A percentile compares a stretch with the other conserved stretches of the same genome.
Evolutionary conservation across 129 eudicot genomes (phyloP).

Genomic region (Flaveria linearis): DNA sequence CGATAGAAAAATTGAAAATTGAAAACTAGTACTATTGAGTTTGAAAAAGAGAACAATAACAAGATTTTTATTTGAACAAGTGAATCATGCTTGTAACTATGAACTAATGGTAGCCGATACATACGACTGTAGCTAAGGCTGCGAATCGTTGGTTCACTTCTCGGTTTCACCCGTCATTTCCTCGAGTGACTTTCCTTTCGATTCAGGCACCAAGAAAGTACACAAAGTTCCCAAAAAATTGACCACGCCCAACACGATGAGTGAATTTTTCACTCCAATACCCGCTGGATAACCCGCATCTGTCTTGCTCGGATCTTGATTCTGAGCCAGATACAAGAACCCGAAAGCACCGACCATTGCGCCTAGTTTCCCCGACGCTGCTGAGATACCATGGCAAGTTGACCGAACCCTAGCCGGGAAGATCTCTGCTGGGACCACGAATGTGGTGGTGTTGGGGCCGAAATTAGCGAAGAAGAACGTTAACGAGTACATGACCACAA

Average conservation of each 20-base stretch:
- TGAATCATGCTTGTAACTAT: constrained; percentile 8
- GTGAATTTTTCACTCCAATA: constrained; percentile 42
- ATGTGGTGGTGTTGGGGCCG: constrained; percentile 50
- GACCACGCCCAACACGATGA: constrained; percentile 40
- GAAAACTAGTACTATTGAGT: background rate
- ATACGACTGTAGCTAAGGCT: constrained; percentile 16
- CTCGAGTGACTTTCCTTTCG: constrained; percentile 63
- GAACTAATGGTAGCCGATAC: constrained; percentile 8
- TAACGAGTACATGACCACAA: constrained; percentile 44
- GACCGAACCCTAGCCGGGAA: constrained; percentile 47
- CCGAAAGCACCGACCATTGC: constrained; percentile 54
- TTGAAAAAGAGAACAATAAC: constrained; percentile 10
- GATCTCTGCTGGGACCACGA: constrained; percentile 51
- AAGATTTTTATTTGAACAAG: constrained; percentile 23
- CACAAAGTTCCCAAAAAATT: constrained; percentile 44
- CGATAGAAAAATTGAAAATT: background rate
- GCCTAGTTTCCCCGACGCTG: constrained; percentile 48
- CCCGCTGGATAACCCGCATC: constrained; percentile 49
- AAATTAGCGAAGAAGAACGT: constrained; percentile 51
- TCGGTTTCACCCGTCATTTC: constrained; percentile 49
- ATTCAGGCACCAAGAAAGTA: constrained; percentile 57
- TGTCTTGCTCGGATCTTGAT: constrained; percentile 36
- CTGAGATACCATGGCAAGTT: constrained; percentile 51
- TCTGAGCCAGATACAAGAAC: constrained; percentile 48
- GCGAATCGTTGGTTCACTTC: constrained; percentile 14